Evolutionary conservation across 1,284 basidiomycete species (phyloP).

Genomic region (Pyrrhoderma lamaoense): DNA sequence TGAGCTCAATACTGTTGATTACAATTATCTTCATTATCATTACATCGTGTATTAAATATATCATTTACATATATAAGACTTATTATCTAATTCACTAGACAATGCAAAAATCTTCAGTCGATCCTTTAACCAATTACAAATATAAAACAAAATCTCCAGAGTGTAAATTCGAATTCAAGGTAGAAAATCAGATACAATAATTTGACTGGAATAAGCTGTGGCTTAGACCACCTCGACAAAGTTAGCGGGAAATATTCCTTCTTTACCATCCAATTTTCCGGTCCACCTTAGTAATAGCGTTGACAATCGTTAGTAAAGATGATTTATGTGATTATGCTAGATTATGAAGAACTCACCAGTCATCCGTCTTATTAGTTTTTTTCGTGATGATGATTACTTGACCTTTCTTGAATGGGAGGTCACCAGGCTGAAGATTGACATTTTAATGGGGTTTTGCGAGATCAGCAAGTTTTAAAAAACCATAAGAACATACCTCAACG

Average conservation of each 20-base stretch:
- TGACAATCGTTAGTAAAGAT: slow-evolving; percentile 1
- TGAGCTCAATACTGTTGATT: no score
- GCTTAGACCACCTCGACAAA: slow-evolving; percentile 42
- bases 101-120: no score
- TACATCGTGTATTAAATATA: no score
- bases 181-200: neutral
- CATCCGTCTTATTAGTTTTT: slow-evolving; percentile 69
- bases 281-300: slow-evolving; percentile 53
- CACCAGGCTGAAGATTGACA: slow-evolving; percentile 51
- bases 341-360: slow-evolving; percentile 49
- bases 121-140: neutral
- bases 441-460: slow-evolving; percentile 1
- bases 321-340: neutral
- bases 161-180: neutral
- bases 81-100: no score
- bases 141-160: neutral
- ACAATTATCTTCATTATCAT: no score
- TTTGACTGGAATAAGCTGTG: neutral
- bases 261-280: slow-evolving; percentile 35
- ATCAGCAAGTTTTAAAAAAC: neutral
- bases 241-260: slow-evolving; percentile 50
- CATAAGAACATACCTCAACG: slow-evolving; percentile 43
- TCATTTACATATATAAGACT: no score
- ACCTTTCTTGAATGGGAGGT: slow-evolving; percentile 80
- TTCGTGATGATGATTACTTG: slow-evolving; percentile 73